These are phyloP conservation scores for Ophiostoma himal-ulmi DNA, from an alignment of 2,329 filamentous ascomycete species.

Conservation along the genomic window DNA sequence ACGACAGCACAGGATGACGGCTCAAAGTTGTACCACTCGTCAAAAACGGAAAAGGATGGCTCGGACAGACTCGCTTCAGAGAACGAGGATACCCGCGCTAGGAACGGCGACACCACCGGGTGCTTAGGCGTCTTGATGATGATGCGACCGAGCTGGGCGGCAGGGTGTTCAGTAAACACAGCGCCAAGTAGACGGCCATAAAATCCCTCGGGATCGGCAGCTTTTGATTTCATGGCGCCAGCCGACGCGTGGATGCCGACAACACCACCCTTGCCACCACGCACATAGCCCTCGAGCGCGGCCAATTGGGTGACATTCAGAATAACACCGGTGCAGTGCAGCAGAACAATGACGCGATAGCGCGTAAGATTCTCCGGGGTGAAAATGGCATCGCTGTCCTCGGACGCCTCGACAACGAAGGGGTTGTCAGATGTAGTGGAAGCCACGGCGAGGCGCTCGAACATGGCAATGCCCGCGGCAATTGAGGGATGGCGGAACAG, in stretches of 20 bases:
- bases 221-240: constrained; percentile 30
- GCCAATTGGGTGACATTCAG: constrained; percentile 33
- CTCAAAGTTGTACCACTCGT: constrained; percentile 42
- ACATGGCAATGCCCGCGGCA: constrained; percentile 33
- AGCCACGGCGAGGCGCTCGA: constrained; percentile 31
- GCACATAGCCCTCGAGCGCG: constrained; percentile 34
- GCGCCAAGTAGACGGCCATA: constrained; percentile 38
- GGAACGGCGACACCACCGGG: constrained; percentile 29
- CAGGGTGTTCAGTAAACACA: constrained; percentile 37
- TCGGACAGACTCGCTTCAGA: constrained; percentile 16
- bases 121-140: constrained; percentile 31
- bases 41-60: constrained; percentile 31
- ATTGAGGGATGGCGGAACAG: constrained; percentile 39
- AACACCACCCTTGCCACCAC: constrained; percentile 34
- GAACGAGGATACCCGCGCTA: constrained; percentile 23
- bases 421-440: constrained; percentile 26
- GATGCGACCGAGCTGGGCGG: constrained; percentile 34
- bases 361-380: constrained; percentile 30
- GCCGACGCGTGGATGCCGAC: constrained; percentile 40
- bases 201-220: constrained; percentile 30
- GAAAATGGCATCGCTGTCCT: constrained; percentile 35
- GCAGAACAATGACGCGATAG: constrained; percentile 37
- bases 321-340: constrained; percentile 38
- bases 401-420: constrained; percentile 35
- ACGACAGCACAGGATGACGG: constrained; percentile 19